Base-by-base conservation (phyloP, 257 asterid species). In the Capsicum baccatum region DNA sequence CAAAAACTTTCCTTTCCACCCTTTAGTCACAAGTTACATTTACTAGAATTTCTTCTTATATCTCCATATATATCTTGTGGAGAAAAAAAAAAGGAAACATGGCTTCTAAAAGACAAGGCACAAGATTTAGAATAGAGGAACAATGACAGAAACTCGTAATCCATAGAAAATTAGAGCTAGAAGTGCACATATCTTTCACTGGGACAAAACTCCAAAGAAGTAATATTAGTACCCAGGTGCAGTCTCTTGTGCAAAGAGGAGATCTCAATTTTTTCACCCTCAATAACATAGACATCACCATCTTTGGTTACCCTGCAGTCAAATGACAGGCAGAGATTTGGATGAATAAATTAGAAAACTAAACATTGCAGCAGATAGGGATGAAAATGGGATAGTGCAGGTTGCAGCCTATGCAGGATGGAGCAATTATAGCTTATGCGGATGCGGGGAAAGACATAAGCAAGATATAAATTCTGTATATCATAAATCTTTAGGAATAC, bases 231-330 rank as follows among this genome's bases (percentile, higher is more conserved):
- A 87, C 98, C 99, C 89, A 89, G 85, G 89, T 97, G 99, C 86
- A 94, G 88, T 91, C 97, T 94, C 90, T 90, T 94, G 83, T 96
- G 92, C 97, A 85, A 83, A 88, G 95, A 97, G 83, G 92, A 92
- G 84, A 95, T 85, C 89, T 94, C 98, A 99, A 97, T 97, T 68
- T 86, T 92, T 87, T 92, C 91, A 83, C 95, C 92, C 84, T 95
- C 99, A 62, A 95, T 93, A 6, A 95, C 93, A 84, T 97, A 94
- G 58, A 95, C 86, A 88, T 97, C 99, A 35, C 99, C 99, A 86
- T 97, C 99, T 88, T 93, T 95, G 91, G 95, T 97, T 84, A 97
- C 99, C 86, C 99, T 95, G 84, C 21, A 68, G 37, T 83, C 54
- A 66, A 63, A 81, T 13, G 78, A 47, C 16, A 81, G 58, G 79